Conservation (phyloP, 2,329 filamentous ascomycete species). For the Dactylellina cionopaga region DNA sequence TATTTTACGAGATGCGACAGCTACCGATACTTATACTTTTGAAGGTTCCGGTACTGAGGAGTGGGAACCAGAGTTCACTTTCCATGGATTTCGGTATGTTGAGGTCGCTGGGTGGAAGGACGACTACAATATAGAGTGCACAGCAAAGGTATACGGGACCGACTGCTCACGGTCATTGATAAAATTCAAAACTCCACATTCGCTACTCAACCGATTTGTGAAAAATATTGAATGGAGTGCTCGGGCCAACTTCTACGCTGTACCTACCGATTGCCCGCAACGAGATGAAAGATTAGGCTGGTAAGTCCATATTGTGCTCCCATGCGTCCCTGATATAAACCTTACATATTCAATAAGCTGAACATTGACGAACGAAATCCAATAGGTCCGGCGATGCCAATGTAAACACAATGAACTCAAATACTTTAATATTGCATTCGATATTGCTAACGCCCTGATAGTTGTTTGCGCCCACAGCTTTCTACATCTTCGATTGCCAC, state of each 20-base stretch:
- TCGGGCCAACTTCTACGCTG: conserved; percentile 68
- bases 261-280: conserved; percentile 70
- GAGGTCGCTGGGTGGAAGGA: conserved; percentile 64
- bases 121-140: conserved; percentile 47
- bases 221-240: conserved; percentile 69
- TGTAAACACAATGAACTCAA: too few relatives aligned
- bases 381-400: conserved; percentile 45
- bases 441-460: conserved; percentile 57
- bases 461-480: conserved; percentile 66
- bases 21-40: conserved; percentile 43
- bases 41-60: conserved; percentile 30
- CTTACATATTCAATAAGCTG: not conserved
- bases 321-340: not conserved
- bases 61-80: conserved; percentile 67
- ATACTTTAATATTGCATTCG: too few relatives aligned
- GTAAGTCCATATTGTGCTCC: conserved; percentile 63
- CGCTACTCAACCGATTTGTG: conserved; percentile 67
- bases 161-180: conserved; percentile 66
- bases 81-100: conserved; percentile 67
- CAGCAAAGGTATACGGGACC: conserved; percentile 64
- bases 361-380: not conserved
- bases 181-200: conserved; percentile 66
- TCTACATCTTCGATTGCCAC: conserved; percentile 67
- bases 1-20: conserved; percentile 30
- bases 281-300: conserved; percentile 68